Base-by-base conservation (phyloP, 768 basidiomycete genomes). In the Lyophyllum shimeji region DNA sequence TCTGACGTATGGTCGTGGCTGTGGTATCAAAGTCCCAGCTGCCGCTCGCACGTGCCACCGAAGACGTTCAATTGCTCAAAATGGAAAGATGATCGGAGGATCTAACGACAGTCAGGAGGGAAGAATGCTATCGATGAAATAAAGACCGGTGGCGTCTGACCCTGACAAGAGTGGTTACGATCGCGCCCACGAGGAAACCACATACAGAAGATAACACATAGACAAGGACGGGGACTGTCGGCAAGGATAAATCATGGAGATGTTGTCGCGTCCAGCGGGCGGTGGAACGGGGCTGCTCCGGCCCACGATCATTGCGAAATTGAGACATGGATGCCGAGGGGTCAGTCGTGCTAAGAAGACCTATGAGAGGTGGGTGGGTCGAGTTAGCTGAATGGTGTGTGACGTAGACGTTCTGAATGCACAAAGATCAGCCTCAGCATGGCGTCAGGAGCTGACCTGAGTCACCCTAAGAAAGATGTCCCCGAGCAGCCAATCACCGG, bases 401-500 rank as follows among this genome's bases (percentile, higher is more conserved):
- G 40, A 73, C 76, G 52, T 85, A 84, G 24, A 81, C 78, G 62
- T 84, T 86, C 83, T 82, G 39, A 53, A 53, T 53, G 48, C 40
- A n/a, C 48, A n/a, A 23, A 37, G 29, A 23, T 50, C 4, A 37
- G 12, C 20, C 37, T 23, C 2, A 7, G 54, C 27, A 37, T 18
- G 20, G 24, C 3, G 45, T 24, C 45, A 29, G 27, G 6, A 50
- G 21, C 24, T 69, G 75, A 53, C 55, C 12, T 24, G 48, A 53
- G 56, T 23, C 29, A 80, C 83, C 60, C 83, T 73, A 53, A 86
- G 71, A 54, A 83, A 84, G 17, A 76, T 71, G 51, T 82, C 82
- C n/a, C 83, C 84, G 18, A 84, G 71, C 5, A 86, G 70, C 82
- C 83, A 86, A 66, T 86, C 84, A 4, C 78, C 82, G 12, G 81